phyloP scores from a whole-genome alignment of 2,329 filamentous ascomycete genomes.

The Hypoxylon sp. region DNA sequence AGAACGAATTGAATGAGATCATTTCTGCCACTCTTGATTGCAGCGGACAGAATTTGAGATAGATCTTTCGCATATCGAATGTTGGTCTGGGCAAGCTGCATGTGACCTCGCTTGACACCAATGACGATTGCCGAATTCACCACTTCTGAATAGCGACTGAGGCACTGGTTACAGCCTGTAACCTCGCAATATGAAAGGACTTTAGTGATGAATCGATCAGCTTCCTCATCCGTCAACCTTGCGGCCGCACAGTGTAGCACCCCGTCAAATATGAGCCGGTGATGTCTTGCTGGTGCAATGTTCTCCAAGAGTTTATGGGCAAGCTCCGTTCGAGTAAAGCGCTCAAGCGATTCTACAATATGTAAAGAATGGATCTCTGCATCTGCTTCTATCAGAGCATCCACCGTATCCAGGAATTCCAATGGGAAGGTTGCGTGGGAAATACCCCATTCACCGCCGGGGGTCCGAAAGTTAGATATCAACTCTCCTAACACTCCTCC shows the following conservation, averaged over 20 bases:
- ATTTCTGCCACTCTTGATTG: conserved; percentile 15
- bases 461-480: no score
- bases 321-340: conserved; percentile 16
- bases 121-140: not conserved
- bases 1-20: conserved; percentile 16
- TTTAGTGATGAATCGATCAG: not conserved
- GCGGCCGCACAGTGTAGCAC: not conserved
- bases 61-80: not conserved
- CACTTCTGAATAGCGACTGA: not conserved
- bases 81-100: conserved; percentile 8
- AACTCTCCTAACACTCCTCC: not conserved
- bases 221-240: conserved; percentile 1
- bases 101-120: conserved; percentile 9
- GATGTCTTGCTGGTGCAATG: not conserved
- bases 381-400: conserved; percentile 15
- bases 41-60: conserved; percentile 13
- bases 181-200: conserved; percentile 15
- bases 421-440: not conserved
- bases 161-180: conserved; percentile 1
- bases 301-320: conserved; percentile 6
- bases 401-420: conserved; percentile 12
- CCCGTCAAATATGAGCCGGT: not conserved
- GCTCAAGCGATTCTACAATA: not conserved
- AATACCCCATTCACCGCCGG: no score
- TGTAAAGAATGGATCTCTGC: not conserved